Base-by-base conservation (phyloP, 352 stramenopile genomes). In the Pythium pyrilobum region DNA sequence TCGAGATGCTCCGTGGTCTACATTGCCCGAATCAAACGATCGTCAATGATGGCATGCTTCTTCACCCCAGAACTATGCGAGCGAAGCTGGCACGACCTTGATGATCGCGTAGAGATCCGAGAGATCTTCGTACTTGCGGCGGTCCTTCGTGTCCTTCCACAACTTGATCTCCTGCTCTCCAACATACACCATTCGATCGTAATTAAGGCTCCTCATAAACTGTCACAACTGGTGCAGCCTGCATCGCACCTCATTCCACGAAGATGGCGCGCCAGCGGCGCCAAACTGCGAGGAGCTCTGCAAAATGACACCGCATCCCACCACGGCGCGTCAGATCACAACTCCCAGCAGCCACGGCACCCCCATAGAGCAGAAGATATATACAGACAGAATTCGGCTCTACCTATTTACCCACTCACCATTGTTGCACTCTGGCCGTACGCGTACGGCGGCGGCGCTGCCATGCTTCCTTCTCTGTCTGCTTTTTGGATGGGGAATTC, bases 21-120 rank as follows among this genome's bases (percentile, higher is more conserved):
- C 18, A 11, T n/a, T n/a, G n/a, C n/a, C n/a, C n/a, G n/a, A n/a
- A n/a, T n/a, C n/a, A n/a, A n/a, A n/a, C n/a, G n/a, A n/a, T n/a
- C n/a, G n/a, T n/a, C n/a, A n/a, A n/a, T n/a, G n/a, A n/a, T n/a
- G n/a, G n/a, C n/a, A n/a, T n/a, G n/a, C n/a, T n/a, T n/a, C n/a
- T n/a, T n/a, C n/a, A n/a, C n/a, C n/a, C n/a, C n/a, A n/a, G n/a
- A n/a, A n/a, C n/a, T n/a, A n/a, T n/a, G n/a, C n/a, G n/a, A n/a
- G n/a, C n/a, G n/a, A n/a, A n/a, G n/a, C n/a, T n/a, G n/a, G n/a
- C n/a, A n/a, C n/a, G n/a, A 84, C 91, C 59, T 98, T 98, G 51
- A 99, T 98, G 64, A 99, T 98, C 29, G 93, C 87, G 52, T 97
- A 99, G 15, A 99, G 66, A 39, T 98, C 85, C 16, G 85, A 82